A percentile compares a stretch with the other conserved stretches of the same genome.
Evolutionary conservation across 164 flowering plant species (phyloP).

Genomic region (Brasenia schreberi): DNA sequence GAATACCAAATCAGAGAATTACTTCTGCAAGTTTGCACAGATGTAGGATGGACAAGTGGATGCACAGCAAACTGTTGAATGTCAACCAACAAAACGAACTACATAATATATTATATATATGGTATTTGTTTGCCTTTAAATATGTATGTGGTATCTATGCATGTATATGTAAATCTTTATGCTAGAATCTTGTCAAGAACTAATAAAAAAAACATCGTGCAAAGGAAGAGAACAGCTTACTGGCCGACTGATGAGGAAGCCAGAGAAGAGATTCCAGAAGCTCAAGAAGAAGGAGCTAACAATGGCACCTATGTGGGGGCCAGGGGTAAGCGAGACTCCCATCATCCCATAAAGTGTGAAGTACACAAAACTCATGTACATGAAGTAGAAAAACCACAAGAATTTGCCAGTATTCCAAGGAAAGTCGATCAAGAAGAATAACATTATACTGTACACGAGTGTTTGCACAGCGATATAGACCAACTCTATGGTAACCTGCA

Average conservation of each 20-base stretch:
- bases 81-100: no score
- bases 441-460: constrained; percentile 18
- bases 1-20: no score
- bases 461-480: constrained; percentile 21
- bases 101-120: no score
- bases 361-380: constrained; percentile 28
- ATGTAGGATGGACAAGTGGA: no score
- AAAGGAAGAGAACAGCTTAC: constrained; percentile 5
- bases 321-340: constrained; percentile 28
- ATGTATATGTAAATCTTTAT: no score
- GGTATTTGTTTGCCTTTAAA: no score
- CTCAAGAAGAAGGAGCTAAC: constrained; percentile 18
- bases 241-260: constrained; percentile 22
- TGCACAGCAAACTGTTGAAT: no score
- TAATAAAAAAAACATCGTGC: no score
- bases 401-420: constrained; percentile 26
- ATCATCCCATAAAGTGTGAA: constrained; percentile 40
- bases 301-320: constrained; percentile 23
- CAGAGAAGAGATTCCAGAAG: constrained; percentile 31
- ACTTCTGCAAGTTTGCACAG: no score
- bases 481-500: constrained; percentile 27
- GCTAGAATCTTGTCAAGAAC: no score
- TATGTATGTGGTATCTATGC: no score
- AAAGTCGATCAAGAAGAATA: constrained; percentile 29
- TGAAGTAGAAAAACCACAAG: constrained; percentile 28